Evolutionary conservation across 345 rosid species (phyloP).

Genomic region (Murraya paniculata): DNA sequence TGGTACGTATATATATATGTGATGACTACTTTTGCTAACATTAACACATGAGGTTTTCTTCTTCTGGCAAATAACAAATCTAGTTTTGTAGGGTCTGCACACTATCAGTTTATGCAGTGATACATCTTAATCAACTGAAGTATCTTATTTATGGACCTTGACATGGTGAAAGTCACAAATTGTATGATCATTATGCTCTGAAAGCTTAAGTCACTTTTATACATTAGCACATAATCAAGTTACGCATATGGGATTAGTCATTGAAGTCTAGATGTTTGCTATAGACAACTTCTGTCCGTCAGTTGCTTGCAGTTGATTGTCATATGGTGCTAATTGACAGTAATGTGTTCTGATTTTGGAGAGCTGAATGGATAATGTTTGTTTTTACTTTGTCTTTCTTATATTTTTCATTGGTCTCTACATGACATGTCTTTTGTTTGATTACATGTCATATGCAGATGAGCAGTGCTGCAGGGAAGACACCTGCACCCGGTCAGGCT

Average conservation of each 20-base stretch:
- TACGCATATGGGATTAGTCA: not conserved
- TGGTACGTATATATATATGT: constrained; percentile 59
- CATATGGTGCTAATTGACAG: not conserved
- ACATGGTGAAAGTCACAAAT: not conserved
- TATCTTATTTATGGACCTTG: not conserved
- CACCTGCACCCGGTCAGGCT: constrained; percentile 94
- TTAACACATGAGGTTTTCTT: not conserved
- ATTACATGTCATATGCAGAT: constrained; percentile 42
- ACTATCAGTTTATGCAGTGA: not conserved
- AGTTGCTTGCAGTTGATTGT: constrained; percentile 3
- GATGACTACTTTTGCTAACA: not conserved
- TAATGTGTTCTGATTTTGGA: not conserved
- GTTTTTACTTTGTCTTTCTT: not conserved
- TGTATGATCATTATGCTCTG: not conserved
- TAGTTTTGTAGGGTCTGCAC: not conserved
- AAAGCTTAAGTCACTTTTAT: not conserved
- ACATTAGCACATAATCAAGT: not conserved
- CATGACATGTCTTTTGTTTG: not conserved
- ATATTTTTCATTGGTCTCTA: not conserved
- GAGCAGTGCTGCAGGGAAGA: constrained; percentile 98
- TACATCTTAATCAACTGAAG: not conserved
- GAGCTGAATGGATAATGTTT: constrained; percentile 3
- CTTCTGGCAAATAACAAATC: not conserved
- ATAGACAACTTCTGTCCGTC: not conserved
- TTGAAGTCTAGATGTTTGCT: not conserved